Conservation (phyloP, 345 rosid species). For the Hypericum androsaemum region DNA sequence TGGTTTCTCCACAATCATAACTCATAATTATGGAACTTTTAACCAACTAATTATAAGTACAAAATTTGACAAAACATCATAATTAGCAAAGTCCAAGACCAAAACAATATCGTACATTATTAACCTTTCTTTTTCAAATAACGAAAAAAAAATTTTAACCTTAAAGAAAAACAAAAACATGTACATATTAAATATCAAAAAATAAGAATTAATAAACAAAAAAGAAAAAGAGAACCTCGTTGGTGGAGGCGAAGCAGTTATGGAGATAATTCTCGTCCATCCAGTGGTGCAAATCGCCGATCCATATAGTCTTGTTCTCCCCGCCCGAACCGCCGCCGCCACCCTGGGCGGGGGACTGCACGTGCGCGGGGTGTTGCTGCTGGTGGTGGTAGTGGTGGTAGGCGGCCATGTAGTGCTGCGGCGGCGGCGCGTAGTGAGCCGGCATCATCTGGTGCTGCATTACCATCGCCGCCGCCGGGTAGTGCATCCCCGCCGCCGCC, state of each 20-base stretch:
- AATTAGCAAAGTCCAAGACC: too few species aligned
- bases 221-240: constrained; percentile 41
- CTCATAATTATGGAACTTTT: too few species aligned
- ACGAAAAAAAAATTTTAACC: too few species aligned
- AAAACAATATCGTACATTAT: too few species aligned
- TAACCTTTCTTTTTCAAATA: too few species aligned
- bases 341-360: constrained; percentile 19
- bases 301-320: constrained; percentile 81
- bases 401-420: constrained; percentile 46
- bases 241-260: constrained; percentile 54
- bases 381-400: constrained; percentile 25
- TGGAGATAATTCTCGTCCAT: constrained; percentile 91
- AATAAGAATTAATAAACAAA: background rate
- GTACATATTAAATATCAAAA: background rate
- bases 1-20: too few species aligned
- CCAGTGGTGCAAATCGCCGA: constrained; percentile 96
- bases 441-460: constrained; percentile 84
- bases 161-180: too few species aligned
- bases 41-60: too few species aligned
- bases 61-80: too few species aligned
- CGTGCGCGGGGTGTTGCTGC: constrained; percentile 21
- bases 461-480: constrained; percentile 67
- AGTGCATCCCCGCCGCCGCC: constrained; percentile 72
- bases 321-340: constrained; percentile 39
- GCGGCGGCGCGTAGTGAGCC: constrained; percentile 41